Conservation (phyloP, 1,139 yeast species). For the Hansenula lynferdii region DNA sequence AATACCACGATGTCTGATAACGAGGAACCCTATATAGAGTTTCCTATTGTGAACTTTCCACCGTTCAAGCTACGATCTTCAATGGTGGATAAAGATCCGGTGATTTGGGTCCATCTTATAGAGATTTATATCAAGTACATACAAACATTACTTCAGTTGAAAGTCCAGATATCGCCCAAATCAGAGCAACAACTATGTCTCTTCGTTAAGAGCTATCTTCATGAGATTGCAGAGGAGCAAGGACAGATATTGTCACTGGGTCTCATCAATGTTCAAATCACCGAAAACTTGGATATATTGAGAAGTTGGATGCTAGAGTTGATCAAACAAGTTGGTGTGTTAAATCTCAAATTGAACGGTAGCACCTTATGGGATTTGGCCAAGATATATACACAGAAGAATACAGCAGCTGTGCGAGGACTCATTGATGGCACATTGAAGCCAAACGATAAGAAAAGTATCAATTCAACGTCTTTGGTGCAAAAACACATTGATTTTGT, state of each 20-base stretch:
- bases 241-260: slow-evolving; percentile 62
- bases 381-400: slow-evolving; percentile 43
- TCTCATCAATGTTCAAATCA: slow-evolving; percentile 63
- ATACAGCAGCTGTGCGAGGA: slow-evolving; percentile 43
- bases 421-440: slow-evolving; percentile 44
- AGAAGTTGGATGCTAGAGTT: slow-evolving; percentile 48
- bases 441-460: slow-evolving; percentile 19
- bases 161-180: slow-evolving; percentile 37
- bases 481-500: slow-evolving; percentile 34
- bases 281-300: slow-evolving; percentile 42
- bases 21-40: slow-evolving; percentile 16
- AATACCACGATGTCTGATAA: neutral
- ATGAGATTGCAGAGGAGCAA: slow-evolving; percentile 57
- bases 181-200: slow-evolving; percentile 54
- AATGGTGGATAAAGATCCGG: slow-evolving; percentile 74
- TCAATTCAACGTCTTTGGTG: slow-evolving; percentile 13
- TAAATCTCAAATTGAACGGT: slow-evolving; percentile 51
- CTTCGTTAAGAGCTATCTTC: slow-evolving; percentile 51
- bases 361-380: slow-evolving; percentile 61
- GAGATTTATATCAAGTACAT: slow-evolving; percentile 57
- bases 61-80: slow-evolving; percentile 71
- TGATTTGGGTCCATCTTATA: slow-evolving; percentile 69
- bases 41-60: slow-evolving; percentile 68
- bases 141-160: slow-evolving; percentile 25
- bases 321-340: slow-evolving; percentile 47